Conservation (phyloP, 202 grass and related monocot species). For the Carex sylvatica region DNA sequence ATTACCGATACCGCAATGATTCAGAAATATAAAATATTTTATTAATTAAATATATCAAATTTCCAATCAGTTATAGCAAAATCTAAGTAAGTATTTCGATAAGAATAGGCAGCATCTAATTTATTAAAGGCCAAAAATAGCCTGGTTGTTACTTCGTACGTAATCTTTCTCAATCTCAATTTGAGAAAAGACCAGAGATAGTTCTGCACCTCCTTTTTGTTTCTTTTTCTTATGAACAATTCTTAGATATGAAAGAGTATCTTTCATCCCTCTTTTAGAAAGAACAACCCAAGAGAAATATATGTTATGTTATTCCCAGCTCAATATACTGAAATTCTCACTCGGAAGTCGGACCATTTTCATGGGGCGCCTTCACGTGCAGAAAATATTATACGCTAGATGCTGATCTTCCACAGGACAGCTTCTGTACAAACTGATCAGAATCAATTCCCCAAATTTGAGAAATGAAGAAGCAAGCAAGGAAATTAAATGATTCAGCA, state of each 20-base stretch:
- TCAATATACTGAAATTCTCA: too few species aligned
- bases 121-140: not conserved
- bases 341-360: too few species aligned
- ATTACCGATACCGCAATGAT: not conserved
- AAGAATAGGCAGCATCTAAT: not conserved
- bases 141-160: not conserved
- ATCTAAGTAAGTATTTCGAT: not conserved
- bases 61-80: not conserved
- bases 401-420: too few species aligned
- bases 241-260: not conserved
- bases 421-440: too few species aligned
- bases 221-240: not conserved
- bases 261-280: not conserved
- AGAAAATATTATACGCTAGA: too few species aligned
- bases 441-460: too few species aligned
- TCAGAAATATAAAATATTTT: not conserved
- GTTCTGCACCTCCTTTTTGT: not conserved
- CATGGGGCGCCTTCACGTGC: too few species aligned
- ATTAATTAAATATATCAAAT: not conserved
- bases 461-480: too few species aligned
- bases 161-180: not conserved
- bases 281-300: not conserved
- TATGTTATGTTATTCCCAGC: not conserved
- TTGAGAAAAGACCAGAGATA: conserved; percentile 21
- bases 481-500: too few species aligned